phyloP scores from a whole-genome alignment of 2,329 filamentous ascomycete species.

The Teratosphaeria epicoccoides region DNA sequence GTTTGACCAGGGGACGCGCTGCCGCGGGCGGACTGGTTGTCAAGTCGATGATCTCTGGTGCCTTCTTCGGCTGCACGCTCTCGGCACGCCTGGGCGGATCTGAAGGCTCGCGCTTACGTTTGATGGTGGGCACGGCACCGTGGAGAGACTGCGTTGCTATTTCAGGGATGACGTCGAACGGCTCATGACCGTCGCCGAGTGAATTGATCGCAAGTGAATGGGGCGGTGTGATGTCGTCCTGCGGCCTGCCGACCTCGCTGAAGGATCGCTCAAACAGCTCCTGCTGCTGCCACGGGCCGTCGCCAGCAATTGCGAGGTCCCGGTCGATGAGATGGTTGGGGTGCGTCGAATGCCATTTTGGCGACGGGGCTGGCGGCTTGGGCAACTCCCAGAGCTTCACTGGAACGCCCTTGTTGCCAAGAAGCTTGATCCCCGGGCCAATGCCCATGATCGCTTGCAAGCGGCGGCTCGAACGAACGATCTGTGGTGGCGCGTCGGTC shows the following conservation, averaged over 20 bases:
- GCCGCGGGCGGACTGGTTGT: background rate
- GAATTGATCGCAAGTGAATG: too few relatives aligned
- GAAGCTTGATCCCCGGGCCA: background rate
- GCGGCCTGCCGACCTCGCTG: too few relatives aligned
- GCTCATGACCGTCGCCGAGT: background rate
- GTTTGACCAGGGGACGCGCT: too few relatives aligned
- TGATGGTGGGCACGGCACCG: too few relatives aligned
- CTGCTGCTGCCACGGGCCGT: background rate
- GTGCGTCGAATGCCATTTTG: background rate
- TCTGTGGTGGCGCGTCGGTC: background rate
- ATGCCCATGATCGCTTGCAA: conserved; percentile 1
- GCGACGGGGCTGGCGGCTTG: background rate
- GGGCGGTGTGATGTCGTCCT: background rate
- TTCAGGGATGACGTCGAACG: background rate
- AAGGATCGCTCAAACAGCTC: too few relatives aligned
- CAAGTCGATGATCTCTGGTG: background rate
- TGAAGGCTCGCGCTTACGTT: background rate
- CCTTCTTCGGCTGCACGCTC: background rate
- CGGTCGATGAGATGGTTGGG: background rate
- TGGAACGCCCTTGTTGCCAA: background rate
- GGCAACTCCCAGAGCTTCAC: background rate
- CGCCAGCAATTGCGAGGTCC: background rate
- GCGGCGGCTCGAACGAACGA: background rate
- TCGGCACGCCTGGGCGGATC: background rate
- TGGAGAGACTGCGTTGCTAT: background rate